Conservation (phyloP, 1,139 yeast species). For the Pichia sp. region DNA sequence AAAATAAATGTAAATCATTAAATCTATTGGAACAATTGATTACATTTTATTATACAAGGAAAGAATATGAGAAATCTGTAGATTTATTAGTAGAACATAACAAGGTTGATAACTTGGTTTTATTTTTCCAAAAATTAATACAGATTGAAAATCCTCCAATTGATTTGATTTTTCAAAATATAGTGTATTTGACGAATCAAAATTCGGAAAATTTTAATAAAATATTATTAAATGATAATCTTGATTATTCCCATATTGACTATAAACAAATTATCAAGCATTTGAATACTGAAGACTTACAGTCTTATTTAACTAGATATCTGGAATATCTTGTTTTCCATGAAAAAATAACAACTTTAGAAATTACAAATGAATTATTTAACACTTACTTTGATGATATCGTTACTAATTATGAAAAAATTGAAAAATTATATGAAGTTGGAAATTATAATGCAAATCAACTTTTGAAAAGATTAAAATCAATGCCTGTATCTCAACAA, state of each 20-base stretch:
- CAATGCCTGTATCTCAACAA: conserved; percentile 5
- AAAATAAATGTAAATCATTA: conserved; percentile 45
- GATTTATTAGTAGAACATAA: conserved; percentile 39
- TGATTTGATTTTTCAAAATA: conserved; percentile 52
- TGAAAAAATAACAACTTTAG: conserved; percentile 38
- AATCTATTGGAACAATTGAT: conserved; percentile 61
- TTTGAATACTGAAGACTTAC: conserved; percentile 25
- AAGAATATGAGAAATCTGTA: conserved; percentile 63
- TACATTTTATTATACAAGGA: conserved; percentile 68
- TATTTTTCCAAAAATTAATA: conserved; percentile 50
- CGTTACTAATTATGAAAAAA: conserved; percentile 20
- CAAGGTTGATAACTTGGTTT: conserved; percentile 36
- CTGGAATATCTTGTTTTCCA: conserved; percentile 55
- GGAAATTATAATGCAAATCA: conserved; percentile 32
- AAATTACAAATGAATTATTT: conserved; percentile 49
- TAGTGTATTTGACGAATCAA: conserved; percentile 30
- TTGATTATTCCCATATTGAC: conserved; percentile 57
- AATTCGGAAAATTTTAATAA: conserved; percentile 39
- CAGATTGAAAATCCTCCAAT: conserved; percentile 43
- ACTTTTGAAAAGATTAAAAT: conserved; percentile 25
- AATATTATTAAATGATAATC: conserved; percentile 63
- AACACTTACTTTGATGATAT: conserved; percentile 42
- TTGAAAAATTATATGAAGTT: conserved; percentile 26
- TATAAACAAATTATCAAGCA: conserved; percentile 47
- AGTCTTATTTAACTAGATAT: conserved; percentile 43